These are phyloP conservation scores for Nakazawaea ernobii DNA, from an alignment of 805 yeast genomes.

Conservation along the genomic window DNA sequence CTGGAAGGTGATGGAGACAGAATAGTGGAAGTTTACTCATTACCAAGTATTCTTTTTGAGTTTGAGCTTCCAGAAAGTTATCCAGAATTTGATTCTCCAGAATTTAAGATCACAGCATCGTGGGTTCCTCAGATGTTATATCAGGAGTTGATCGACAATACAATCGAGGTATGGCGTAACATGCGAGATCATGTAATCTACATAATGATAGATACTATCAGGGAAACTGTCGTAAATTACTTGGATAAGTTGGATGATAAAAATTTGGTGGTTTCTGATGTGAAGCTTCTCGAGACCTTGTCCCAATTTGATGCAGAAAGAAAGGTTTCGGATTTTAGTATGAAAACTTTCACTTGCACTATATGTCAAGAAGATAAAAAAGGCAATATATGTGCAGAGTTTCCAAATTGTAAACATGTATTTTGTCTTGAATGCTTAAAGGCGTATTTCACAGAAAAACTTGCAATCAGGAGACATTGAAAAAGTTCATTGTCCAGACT, in stretches of 20 bases:
- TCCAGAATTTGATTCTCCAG: conserved; percentile 28
- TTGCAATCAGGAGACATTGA: conserved; percentile 44
- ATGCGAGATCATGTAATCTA: conserved; percentile 34
- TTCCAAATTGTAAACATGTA: conserved; percentile 41
- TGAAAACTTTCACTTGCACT: conserved; percentile 42
- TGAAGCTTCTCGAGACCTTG: conserved; percentile 11
- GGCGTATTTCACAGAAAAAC: conserved; percentile 33
- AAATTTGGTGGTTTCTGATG: conserved; percentile 3
- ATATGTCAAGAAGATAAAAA: conserved; percentile 47
- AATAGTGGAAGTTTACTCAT: conserved; percentile 15
- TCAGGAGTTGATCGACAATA: conserved; percentile 12
- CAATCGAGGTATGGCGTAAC: conserved; percentile 29
- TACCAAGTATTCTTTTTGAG: conserved; percentile 26
- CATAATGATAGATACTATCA: conserved; percentile 35
- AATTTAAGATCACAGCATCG: conserved; percentile 20
- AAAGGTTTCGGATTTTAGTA: conserved; percentile 24
- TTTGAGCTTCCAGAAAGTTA: conserved; percentile 29
- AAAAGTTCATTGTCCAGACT: conserved; percentile 54
- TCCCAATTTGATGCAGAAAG: conserved; percentile 19
- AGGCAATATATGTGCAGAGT: conserved; percentile 33
- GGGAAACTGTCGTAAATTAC: conserved; percentile 16
- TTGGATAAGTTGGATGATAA: conserved; percentile 13
- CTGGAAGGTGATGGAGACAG: conserved; percentile 4
- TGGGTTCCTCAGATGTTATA: conserved; percentile 25
- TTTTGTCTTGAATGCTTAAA: conserved; percentile 42